A percentile compares a stretch with the other conserved stretches of the same genome.
These are phyloP conservation scores for Crithidia brevicula DNA, from an alignment of 208 protist species.

Conservation along the genomic window DNA sequence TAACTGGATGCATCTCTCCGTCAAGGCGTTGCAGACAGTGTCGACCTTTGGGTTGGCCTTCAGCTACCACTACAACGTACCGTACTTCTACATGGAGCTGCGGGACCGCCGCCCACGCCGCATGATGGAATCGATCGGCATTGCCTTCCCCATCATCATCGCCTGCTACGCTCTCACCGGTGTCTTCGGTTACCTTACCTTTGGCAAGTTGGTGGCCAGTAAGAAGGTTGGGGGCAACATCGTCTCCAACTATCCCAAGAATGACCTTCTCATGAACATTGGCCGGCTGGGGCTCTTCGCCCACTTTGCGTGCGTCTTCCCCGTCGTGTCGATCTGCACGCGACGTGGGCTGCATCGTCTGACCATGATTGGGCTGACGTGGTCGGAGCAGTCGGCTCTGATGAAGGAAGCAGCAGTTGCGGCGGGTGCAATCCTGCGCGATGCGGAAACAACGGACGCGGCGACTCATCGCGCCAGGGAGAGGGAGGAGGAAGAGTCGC, in stretches of 20 bases:
- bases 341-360: constrained; percentile 68
- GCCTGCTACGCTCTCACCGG: constrained; percentile 60
- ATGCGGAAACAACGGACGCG: background rate
- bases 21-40: constrained; percentile 48
- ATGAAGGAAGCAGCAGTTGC: constrained; percentile 27
- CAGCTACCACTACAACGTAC: constrained; percentile 81
- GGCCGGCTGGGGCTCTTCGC: constrained; percentile 76
- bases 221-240: constrained; percentile 61
- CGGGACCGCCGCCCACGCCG: constrained; percentile 37
- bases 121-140: constrained; percentile 71
- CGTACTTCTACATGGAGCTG: constrained; percentile 85
- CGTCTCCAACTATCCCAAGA: constrained; percentile 58
- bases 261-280: constrained; percentile 70
- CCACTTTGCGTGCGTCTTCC: constrained; percentile 86
- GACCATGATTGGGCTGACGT: constrained; percentile 58
- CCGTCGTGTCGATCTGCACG: constrained; percentile 77
- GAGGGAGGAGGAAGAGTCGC: background rate
- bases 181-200: constrained; percentile 74
- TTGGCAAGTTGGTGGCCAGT: constrained; percentile 51
- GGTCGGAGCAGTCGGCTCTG: constrained; percentile 40
- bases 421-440: background rate
- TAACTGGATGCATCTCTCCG: constrained; percentile 38
- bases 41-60: constrained; percentile 70
- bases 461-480: no score
- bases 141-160: constrained; percentile 69